A percentile compares a stretch with the other conserved stretches of the same genome.
Evolutionary conservation across 768 basidiomycete genomes (phyloP).

Genomic region (Pleurotus citrinopileatus): DNA sequence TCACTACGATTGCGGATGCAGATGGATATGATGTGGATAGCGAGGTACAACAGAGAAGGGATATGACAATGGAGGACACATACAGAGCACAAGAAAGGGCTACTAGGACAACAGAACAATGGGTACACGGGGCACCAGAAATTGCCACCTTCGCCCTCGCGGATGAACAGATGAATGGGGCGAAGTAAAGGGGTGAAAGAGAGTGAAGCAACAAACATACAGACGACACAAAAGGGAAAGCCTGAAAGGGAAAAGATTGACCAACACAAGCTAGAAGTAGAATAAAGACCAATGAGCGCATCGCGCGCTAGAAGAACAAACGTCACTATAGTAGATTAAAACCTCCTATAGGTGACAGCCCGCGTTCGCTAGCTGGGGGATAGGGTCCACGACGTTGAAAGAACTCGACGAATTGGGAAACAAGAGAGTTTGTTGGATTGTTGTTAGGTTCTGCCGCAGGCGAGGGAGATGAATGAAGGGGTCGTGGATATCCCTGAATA

Average conservation of each 20-base stretch:
- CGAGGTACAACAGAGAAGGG: neutral
- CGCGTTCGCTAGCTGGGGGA: neutral
- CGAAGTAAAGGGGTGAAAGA: neutral
- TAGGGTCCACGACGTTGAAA: neutral
- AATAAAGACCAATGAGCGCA: constrained; percentile 18
- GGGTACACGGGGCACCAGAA: neutral
- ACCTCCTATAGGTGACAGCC: neutral
- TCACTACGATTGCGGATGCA: neutral
- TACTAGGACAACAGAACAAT: neutral
- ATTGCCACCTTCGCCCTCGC: too few relatives aligned
- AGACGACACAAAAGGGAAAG: neutral
- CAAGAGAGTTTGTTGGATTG: neutral
- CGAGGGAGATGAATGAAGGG: neutral
- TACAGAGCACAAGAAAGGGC: neutral
- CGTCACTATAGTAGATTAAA: neutral
- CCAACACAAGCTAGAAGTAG: constrained; percentile 21
- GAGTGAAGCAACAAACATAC: neutral
- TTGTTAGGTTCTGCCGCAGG: neutral
- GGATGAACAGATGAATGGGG: neutral
- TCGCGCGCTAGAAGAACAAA: neutral
- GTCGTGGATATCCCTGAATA: neutral
- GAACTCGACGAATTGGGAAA: constrained; percentile 3
- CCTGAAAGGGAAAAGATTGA: neutral
- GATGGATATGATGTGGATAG: neutral
- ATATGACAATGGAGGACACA: neutral